These are phyloP conservation scores for Solanum habrochaites DNA, from an alignment of 257 asterid genomes.

Conservation along the genomic window DNA sequence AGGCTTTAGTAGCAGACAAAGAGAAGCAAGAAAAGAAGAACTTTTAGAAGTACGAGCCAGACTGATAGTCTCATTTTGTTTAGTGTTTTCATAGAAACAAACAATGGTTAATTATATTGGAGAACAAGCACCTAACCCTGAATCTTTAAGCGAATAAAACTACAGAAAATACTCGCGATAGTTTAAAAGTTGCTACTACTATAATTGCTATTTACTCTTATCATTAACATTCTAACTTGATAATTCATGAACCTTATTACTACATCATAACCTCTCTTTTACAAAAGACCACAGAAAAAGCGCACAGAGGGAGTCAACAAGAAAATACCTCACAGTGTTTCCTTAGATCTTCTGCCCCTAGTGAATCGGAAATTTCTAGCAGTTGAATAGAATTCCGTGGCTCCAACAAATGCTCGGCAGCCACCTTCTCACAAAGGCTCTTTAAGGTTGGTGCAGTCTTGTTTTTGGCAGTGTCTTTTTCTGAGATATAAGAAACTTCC, in stretches of 20 bases:
- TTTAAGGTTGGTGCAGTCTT: conserved; percentile 59
- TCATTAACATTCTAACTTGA: not conserved
- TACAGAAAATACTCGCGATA: not conserved
- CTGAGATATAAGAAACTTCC: conserved; percentile 13
- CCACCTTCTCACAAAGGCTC: conserved; percentile 73
- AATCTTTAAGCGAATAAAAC: not conserved
- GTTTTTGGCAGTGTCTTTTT: conserved; percentile 21
- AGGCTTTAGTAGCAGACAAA: not conserved
- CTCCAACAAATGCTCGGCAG: conserved; percentile 83
- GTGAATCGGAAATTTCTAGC: conserved; percentile 84
- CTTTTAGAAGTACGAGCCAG: not conserved
- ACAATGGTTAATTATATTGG: not conserved
- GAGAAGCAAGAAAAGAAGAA: not conserved
- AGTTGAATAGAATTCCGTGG: conserved; percentile 76
- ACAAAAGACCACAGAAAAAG: not conserved
- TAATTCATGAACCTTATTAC: not conserved
- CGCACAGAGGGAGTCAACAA: not conserved
- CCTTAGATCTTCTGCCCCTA: conserved; percentile 74
- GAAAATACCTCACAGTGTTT: conserved; percentile 58
- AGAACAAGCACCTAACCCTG: not conserved
- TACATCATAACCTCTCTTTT: not conserved
- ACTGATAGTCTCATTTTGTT: not conserved
- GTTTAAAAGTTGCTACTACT: not conserved
- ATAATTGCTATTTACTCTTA: not conserved
- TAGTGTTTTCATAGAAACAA: not conserved